Evolutionary conservation across 2,329 filamentous ascomycete genomes (phyloP), one percentile per base, ranked within the genome.

Genomic region (Coniochaeta pulveracea): DNA sequence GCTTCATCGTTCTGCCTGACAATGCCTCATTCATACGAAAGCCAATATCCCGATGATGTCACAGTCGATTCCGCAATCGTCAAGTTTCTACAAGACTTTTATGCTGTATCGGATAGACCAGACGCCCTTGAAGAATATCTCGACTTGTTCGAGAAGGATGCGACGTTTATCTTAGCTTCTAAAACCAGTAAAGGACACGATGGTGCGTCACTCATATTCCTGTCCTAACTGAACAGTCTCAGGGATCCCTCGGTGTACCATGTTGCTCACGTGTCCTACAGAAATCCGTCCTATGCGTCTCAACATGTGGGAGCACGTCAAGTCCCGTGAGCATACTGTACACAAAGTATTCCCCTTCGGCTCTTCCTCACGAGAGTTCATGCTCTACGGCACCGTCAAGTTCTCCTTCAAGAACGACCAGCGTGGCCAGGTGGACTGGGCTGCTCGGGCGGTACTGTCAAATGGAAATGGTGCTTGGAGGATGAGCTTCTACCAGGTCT

Each of bases 381-480:
- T 32, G 4, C 19, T 32, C 5, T 18, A 32, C 11, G 29, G 29
- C 6, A 23, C 19, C 5, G 29, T 32, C 9, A 16, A 16, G 6
- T 32, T 19, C 21, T 19, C 15, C 10, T 32, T 32, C 29, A 32
- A 32, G 12, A 14, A 32, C 12, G 29, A 21, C n/a, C 22, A 11
- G 19, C 3, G 24, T 12, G 29, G 29, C 4, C 4, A 32, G 10
- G 19, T 24, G 19, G 29, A 23, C 10, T 32, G 29, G 29, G 19
- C 19, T 3, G 29, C 19, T n/a, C 17, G 19, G n/a, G 29, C 29
- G 3, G 12, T 23, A 5, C 24, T 32, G 15, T 9, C 11, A 5
- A 14, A 15, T 15, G 19, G 24, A n/a, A 21, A 18, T 9, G 6
- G 4, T 6, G 19, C 4, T 3, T 19, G 29, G 19, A 23, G 29